Conservation (phyloP, 2,329 filamentous ascomycete genomes). For the Neoscytalidium dimidiatum region DNA sequence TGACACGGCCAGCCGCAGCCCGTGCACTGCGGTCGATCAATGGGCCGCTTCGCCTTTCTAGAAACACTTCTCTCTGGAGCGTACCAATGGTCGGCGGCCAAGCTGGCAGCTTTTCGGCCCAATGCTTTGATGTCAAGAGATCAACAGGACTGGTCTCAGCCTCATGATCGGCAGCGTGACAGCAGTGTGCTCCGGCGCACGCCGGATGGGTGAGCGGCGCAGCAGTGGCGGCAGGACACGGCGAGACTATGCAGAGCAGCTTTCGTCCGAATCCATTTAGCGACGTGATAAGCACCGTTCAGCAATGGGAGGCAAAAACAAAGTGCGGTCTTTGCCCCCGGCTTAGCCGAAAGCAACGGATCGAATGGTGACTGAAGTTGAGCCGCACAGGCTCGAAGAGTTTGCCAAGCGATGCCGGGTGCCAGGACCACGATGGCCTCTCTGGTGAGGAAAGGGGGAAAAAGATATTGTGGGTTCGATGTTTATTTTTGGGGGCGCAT, state of each 20-base stretch:
- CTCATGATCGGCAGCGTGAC: background rate
- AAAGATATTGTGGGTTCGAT: background rate
- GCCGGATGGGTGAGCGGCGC: background rate
- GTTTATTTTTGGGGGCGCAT: conserved; percentile 12
- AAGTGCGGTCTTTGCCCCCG: background rate
- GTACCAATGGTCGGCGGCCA: background rate
- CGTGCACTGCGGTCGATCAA: background rate
- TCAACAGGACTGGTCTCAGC: background rate
- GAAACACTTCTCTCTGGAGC: background rate
- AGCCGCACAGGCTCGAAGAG: background rate
- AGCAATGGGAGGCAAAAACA: background rate
- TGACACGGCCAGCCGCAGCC: background rate
- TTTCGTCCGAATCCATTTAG: background rate
- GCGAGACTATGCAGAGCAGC: background rate
- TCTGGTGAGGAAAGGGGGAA: background rate
- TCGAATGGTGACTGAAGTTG: background rate
- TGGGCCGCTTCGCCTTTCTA: background rate
- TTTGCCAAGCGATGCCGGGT: too few relatives aligned
- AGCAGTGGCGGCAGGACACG: background rate
- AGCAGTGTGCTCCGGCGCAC: background rate
- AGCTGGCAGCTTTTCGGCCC: conserved; percentile 8
- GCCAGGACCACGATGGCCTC: background rate
- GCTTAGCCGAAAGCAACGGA: background rate
- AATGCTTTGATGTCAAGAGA: background rate
- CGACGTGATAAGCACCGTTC: background rate